Conservation (phyloP, 2,329 filamentous ascomycete species). For the Ophiobolus disseminans region DNA sequence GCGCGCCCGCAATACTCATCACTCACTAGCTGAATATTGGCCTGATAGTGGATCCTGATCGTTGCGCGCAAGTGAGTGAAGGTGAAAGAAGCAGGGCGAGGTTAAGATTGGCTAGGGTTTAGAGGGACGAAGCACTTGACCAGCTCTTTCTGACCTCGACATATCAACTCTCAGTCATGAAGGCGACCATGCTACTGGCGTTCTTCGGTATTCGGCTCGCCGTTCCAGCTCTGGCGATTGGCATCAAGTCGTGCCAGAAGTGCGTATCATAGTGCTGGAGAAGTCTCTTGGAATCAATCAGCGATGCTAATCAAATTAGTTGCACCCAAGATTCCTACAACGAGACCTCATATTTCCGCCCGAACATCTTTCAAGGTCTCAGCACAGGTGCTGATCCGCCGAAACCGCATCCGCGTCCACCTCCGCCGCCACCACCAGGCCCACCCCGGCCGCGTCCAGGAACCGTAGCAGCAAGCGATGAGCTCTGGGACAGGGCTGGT, state of each 20-base stretch:
- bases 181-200: not conserved
- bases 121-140: too few relatives aligned
- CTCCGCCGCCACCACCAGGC: constrained; percentile 15
- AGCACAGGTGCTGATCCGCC: not conserved
- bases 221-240: not conserved
- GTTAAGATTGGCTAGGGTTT: too few relatives aligned
- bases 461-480: constrained; percentile 11
- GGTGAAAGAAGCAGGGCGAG: not conserved
- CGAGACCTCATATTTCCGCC: not conserved
- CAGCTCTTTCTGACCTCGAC: too few relatives aligned
- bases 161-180: not conserved
- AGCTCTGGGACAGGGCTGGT: constrained; percentile 12
- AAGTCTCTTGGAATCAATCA: not conserved
- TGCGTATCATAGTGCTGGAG: not conserved
- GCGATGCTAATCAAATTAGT: not conserved
- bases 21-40: too few relatives aligned
- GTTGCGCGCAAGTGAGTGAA: too few relatives aligned
- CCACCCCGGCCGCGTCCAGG: constrained; percentile 6
- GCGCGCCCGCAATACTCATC: too few relatives aligned
- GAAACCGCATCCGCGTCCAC: constrained; percentile 5
- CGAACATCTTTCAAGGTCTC: not conserved
- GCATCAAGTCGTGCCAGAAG: not conserved
- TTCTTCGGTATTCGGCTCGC: not conserved
- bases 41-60: too few relatives aligned
- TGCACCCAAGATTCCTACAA: not conserved